Evolutionary conservation across 2,329 filamentous ascomycete species (phyloP).

Genomic region (Huntiella bhutanensis): DNA sequence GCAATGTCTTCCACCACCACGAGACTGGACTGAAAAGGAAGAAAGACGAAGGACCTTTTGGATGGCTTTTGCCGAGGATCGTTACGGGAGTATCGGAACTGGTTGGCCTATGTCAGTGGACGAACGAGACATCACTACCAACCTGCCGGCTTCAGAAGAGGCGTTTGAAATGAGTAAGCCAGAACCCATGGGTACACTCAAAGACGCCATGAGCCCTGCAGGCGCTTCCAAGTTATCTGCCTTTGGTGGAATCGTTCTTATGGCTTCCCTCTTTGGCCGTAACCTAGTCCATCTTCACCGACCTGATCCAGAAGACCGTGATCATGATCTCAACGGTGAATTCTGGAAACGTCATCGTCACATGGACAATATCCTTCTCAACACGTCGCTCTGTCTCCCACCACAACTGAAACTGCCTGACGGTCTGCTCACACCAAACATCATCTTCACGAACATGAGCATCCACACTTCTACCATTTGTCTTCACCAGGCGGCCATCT

Average conservation of each 20-base stretch:
- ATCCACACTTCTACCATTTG: constrained; percentile 94
- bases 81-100: constrained; percentile 88
- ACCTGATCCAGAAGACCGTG: constrained; percentile 60
- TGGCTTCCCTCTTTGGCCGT: constrained; percentile 78
- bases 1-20: constrained; percentile 67
- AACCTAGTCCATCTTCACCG: constrained; percentile 85
- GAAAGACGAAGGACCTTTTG: constrained; percentile 86
- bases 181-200: constrained; percentile 50
- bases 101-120: constrained; percentile 94
- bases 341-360: constrained; percentile 90
- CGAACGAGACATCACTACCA: constrained; percentile 75
- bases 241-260: constrained; percentile 61
- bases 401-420: constrained; percentile 58
- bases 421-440: constrained; percentile 60
- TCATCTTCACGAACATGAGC: constrained; percentile 90
- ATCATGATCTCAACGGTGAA: constrained; percentile 73
- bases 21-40: constrained; percentile 87
- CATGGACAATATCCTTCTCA: constrained; percentile 78
- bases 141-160: constrained; percentile 68
- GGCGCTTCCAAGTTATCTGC: constrained; percentile 59
- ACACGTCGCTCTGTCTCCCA: constrained; percentile 70
- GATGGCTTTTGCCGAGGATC: constrained; percentile 79
- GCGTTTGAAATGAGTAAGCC: constrained; percentile 65
- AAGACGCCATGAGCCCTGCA: constrained; percentile 48
- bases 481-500: constrained; percentile 94